Percentiles rank a stretch among this genome's conserved stretches.
These are phyloP conservation scores for Ophiostoma populinum DNA, from an alignment of 2,329 filamentous ascomycete species.

Conservation along the genomic window DNA sequence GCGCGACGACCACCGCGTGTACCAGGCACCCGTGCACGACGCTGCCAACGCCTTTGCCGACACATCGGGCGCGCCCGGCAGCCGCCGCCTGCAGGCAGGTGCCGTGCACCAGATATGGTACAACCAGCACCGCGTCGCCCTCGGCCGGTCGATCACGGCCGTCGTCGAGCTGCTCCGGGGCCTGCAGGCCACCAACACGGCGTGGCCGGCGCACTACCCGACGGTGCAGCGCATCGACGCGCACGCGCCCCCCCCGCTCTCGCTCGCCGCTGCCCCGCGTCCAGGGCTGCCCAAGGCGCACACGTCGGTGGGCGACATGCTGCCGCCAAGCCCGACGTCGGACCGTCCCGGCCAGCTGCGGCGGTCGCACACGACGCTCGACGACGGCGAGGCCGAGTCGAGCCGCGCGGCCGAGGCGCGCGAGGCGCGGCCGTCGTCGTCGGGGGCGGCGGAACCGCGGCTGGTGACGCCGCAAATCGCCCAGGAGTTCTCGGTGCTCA, in stretches of 20 bases:
- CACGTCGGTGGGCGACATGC: slow-evolving; percentile 35
- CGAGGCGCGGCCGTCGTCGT: slow-evolving; percentile 32
- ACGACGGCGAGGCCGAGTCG: slow-evolving; percentile 49
- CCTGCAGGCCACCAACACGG: slow-evolving; percentile 71
- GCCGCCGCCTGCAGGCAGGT: slow-evolving; percentile 53
- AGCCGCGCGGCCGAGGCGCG: slow-evolving; percentile 52
- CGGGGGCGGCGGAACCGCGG: slow-evolving; percentile 43
- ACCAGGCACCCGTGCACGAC: slow-evolving; percentile 23
- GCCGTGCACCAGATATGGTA: slow-evolving; percentile 89
- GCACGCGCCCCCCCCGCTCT: slow-evolving; percentile 22
- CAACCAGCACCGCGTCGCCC: slow-evolving; percentile 73
- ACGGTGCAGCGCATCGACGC: slow-evolving; percentile 50
- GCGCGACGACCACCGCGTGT: slow-evolving; percentile 28
- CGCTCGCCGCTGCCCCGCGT: slow-evolving; percentile 26
- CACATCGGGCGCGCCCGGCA: slow-evolving; percentile 28
- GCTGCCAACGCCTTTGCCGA: slow-evolving; percentile 15
- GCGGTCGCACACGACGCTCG: slow-evolving; percentile 54
- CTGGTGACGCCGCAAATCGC: slow-evolving; percentile 84
- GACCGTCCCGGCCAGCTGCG: background rate
- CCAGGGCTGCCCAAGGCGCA: slow-evolving; percentile 47
- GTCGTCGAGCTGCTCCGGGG: slow-evolving; percentile 71
- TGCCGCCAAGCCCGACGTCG: slow-evolving; percentile 1
- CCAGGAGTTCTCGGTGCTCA: slow-evolving; percentile 88
- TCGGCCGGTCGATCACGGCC: slow-evolving; percentile 74
- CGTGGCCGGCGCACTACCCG: slow-evolving; percentile 92